Percentiles rank a stretch among this genome's conserved stretches.
These are phyloP conservation scores for Plantago ovata DNA, from an alignment of 257 asterid species.

Conservation along the genomic window DNA sequence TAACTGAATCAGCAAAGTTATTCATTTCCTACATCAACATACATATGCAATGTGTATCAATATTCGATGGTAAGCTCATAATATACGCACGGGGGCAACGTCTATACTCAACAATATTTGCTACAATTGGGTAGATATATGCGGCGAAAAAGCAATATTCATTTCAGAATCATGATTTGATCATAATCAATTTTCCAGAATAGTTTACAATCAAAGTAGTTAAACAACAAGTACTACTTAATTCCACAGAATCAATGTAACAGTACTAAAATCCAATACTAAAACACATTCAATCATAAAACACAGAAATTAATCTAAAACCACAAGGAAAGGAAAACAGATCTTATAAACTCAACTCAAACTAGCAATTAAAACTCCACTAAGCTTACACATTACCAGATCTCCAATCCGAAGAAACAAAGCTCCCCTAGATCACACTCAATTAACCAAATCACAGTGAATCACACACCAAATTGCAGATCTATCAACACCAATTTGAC, in stretches of 20 bases:
- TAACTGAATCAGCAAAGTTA: constrained; percentile 22
- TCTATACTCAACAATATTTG: background rate
- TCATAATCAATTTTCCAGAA: constrained; percentile 16
- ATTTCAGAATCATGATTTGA: constrained; percentile 15
- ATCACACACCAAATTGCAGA: constrained; percentile 29
- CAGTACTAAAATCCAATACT: constrained; percentile 11
- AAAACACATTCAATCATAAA: constrained; percentile 11
- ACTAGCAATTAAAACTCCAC: constrained; percentile 3
- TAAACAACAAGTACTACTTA: constrained; percentile 19
- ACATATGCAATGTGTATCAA: background rate
- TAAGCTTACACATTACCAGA: constrained; percentile 34
- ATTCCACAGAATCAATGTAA: constrained; percentile 21
- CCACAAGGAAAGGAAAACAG: constrained; percentile 19
- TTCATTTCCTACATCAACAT: constrained; percentile 9
- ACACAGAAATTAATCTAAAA: background rate
- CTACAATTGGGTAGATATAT: background rate
- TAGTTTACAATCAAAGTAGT: constrained; percentile 17
- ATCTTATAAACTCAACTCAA: constrained; percentile 5
- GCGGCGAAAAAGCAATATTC: background rate
- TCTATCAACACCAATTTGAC: constrained; percentile 24
- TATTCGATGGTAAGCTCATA: background rate
- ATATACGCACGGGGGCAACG: background rate
- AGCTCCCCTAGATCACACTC: constrained; percentile 27
- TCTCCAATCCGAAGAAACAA: constrained; percentile 30
- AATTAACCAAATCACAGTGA: constrained; percentile 22